phyloP scores from a whole-genome alignment of 2,329 filamentous ascomycete genomes.

The Fusarium nodosum region DNA sequence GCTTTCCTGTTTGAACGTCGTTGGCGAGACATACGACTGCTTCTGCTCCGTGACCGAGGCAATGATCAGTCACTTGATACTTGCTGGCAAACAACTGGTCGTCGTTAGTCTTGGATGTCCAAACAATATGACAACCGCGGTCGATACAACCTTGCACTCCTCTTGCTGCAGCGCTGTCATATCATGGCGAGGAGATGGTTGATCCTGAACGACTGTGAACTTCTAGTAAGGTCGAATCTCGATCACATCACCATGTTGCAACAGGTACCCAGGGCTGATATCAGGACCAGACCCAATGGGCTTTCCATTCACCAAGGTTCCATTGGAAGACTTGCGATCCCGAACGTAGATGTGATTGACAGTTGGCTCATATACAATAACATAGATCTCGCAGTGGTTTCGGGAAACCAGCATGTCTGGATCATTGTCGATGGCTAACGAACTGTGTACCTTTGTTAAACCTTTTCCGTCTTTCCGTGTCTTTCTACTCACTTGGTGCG shows the following conservation, averaged over 20 bases:
- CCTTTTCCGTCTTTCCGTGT: neutral
- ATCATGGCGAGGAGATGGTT: constrained; percentile 42
- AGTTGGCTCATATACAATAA: constrained; percentile 63
- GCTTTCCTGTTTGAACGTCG: constrained; percentile 65
- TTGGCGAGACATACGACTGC: constrained; percentile 57
- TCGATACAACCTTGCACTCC: constrained; percentile 52
- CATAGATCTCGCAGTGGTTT: constrained; percentile 69
- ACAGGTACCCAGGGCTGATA: constrained; percentile 60
- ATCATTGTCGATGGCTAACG: constrained; percentile 57
- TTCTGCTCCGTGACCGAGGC: constrained; percentile 57
- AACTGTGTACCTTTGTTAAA: constrained; percentile 48
- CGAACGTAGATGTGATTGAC: constrained; percentile 66
- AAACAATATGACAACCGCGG: too few species aligned
- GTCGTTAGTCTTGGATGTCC: constrained; percentile 1
- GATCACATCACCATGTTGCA: constrained; percentile 66
- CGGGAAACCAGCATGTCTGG: constrained; percentile 62
- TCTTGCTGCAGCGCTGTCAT: constrained; percentile 51
- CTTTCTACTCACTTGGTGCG: constrained; percentile 51
- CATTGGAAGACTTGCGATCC: constrained; percentile 67
- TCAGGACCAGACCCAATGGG: constrained; percentile 58
- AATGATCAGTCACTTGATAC: constrained; percentile 54
- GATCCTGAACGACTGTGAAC: constrained; percentile 53
- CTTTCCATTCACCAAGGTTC: constrained; percentile 65
- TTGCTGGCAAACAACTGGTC: constrained; percentile 53
- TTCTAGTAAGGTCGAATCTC: constrained; percentile 57